These are phyloP conservation scores for Sporothrix euskadiensis DNA, from an alignment of 2,329 filamentous ascomycete genomes.

Conservation along the genomic window DNA sequence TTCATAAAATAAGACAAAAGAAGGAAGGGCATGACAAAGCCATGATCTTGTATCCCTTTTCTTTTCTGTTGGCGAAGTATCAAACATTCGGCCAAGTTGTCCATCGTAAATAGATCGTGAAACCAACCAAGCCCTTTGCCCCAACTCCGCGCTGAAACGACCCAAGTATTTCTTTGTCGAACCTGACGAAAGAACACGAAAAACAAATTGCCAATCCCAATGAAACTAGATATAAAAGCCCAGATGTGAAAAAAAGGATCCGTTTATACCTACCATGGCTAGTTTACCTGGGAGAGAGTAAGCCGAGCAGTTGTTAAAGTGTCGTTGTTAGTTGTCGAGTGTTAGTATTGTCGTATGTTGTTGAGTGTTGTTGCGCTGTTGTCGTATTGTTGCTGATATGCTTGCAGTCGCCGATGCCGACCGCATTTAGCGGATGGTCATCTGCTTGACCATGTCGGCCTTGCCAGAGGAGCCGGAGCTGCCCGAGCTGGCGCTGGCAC, in stretches of 20 bases:
- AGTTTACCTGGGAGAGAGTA: slow-evolving; percentile 28
- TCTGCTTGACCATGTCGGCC: slow-evolving; percentile 87
- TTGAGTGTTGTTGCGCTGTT: slow-evolving; percentile 13
- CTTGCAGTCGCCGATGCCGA: not conserved
- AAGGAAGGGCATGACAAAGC: not conserved
- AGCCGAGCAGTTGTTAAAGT: slow-evolving; percentile 31
- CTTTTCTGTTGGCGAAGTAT: slow-evolving; percentile 25
- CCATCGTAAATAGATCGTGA: slow-evolving; percentile 23
- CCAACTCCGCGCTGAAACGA: slow-evolving; percentile 55
- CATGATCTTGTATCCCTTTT: not conserved
- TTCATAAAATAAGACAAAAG: slow-evolving; percentile 14
- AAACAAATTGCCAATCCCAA: slow-evolving; percentile 28
- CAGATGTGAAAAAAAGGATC: slow-evolving; percentile 10
- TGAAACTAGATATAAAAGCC: slow-evolving; percentile 30
- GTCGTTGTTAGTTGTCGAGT: not conserved
- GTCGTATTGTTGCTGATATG: slow-evolving; percentile 19
- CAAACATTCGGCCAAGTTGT: slow-evolving; percentile 27
- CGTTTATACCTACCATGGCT: slow-evolving; percentile 50
- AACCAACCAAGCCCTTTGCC: slow-evolving; percentile 44
- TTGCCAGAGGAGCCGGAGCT: slow-evolving; percentile 71
- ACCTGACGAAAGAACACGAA: slow-evolving; percentile 28
- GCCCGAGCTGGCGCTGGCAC: slow-evolving; percentile 63
- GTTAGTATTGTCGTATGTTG: slow-evolving; percentile 12
- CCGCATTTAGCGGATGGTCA: slow-evolving; percentile 75
- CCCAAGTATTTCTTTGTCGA: slow-evolving; percentile 36